Percentiles rank a stretch among this genome's conserved stretches.
phyloP scores from a whole-genome alignment of 2,329 filamentous ascomycete genomes.

The Claviceps cyperi region DNA sequence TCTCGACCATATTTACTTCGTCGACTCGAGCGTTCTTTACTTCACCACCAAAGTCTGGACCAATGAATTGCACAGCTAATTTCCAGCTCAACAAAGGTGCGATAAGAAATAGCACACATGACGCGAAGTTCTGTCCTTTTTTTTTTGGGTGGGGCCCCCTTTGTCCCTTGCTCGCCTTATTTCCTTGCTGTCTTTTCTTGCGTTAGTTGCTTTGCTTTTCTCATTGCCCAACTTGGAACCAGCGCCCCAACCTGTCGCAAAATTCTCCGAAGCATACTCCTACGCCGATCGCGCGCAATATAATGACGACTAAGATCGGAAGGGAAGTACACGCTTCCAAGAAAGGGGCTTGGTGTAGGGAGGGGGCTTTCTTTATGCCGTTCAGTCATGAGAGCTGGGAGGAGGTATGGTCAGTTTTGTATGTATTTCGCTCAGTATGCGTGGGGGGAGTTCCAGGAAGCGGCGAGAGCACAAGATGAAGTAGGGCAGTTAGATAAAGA shows the following conservation, averaged over 20 bases:
- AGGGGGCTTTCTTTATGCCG: conserved; percentile 54
- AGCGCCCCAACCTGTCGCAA: not conserved
- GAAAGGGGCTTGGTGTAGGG: conserved; percentile 40
- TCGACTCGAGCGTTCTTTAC: too few species aligned
- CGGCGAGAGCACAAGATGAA: not conserved
- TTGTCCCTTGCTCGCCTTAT: not conserved
- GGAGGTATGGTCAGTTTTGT: not conserved
- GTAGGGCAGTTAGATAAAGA: not conserved
- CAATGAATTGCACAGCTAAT: too few species aligned
- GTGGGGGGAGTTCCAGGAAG: too few species aligned
- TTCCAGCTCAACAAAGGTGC: too few species aligned
- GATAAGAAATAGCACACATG: too few species aligned
- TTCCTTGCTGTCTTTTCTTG: not conserved
- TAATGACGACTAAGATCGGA: conserved; percentile 29
- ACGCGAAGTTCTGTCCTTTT: not conserved
- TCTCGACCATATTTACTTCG: too few species aligned
- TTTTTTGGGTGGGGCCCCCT: not conserved
- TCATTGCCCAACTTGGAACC: not conserved
- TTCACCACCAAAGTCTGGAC: too few species aligned
- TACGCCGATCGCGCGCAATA: not conserved
- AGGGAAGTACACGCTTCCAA: conserved; percentile 70
- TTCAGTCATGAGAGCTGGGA: conserved; percentile 52
- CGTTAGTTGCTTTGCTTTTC: too few species aligned
- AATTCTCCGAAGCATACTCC: not conserved
- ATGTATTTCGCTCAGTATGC: not conserved